These are phyloP conservation scores for Aureobasidium lini DNA, from an alignment of 2,329 filamentous ascomycete species.

Conservation along the genomic window DNA sequence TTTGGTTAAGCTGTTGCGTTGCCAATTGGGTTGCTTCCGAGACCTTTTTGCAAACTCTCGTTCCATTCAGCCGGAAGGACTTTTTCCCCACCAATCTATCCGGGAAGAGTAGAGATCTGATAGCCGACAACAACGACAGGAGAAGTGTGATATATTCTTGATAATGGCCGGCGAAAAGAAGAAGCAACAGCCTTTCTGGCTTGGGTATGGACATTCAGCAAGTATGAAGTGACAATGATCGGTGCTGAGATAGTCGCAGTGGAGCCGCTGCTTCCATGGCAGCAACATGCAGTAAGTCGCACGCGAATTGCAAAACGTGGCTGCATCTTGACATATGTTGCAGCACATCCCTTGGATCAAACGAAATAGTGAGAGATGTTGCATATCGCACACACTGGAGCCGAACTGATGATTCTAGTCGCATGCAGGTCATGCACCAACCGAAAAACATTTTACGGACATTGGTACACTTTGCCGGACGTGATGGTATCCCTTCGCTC, in stretches of 20 bases:
- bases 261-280: constrained; percentile 12
- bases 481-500: constrained; percentile 8
- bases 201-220: not conserved
- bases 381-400: not conserved
- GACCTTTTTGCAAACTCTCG: not conserved
- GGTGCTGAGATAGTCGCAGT: not conserved
- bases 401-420: not conserved
- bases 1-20: not conserved
- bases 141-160: not conserved
- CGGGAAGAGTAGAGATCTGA: not conserved
- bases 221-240: not conserved
- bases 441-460: constrained; percentile 6
- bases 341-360: constrained; percentile 11
- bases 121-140: not conserved
- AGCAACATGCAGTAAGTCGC: constrained; percentile 12
- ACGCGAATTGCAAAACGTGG: not conserved
- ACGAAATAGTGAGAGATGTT: constrained; percentile 10
- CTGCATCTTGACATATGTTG: not conserved
- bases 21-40: not conserved
- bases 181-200: constrained; percentile 14
- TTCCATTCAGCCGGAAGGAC: not conserved
- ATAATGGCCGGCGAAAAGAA: constrained; percentile 10
- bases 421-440: constrained; percentile 13
- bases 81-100: not conserved
- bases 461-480: constrained; percentile 1